Base-by-base conservation (phyloP, 176 grass and related monocot genomes). In the Aegilops speltoides region DNA sequence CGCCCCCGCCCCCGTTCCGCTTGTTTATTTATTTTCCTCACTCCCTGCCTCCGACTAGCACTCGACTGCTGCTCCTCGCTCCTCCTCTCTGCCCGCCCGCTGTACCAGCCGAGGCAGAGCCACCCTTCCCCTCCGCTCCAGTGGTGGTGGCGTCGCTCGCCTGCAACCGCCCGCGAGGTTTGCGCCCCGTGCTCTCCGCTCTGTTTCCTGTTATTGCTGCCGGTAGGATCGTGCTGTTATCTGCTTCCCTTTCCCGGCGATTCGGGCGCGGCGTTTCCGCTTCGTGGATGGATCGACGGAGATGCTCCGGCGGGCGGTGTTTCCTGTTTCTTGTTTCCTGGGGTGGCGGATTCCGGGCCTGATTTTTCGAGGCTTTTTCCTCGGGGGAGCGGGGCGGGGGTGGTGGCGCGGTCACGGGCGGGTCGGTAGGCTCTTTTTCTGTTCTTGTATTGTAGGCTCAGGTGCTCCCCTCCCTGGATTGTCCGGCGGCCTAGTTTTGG, bases 11-110 rank as follows among this genome's bases (percentile, higher is more conserved):
- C 23, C 64, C 17, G 20, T 5, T 5, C n/a, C 13, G 37, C 81
- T 77, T 87, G 34, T 91, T 81, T 85, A n/a, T 85, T 81, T 85
- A 64, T 85, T 91, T 91, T 43, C 31, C 79, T 83, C 33, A 22
- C 71, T 78, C 70, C 32, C 68, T 81, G 89, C 62, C 85, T 59
- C 73, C 26, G 26, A 79, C 70, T 69, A n/a, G 4, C 38, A 38
- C 74, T 71, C 40, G 29, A 23, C 81, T 81, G 32, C 68, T 79
- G 22, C 82, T 23, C 2, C 75, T 63, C 7, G 75, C 74, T 60
- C 32, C 41, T 16, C 7, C 67, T 57, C 74, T 40, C 43, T 25
- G 29, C 84, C 68, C 63, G 29, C 84, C 68, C 63, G 46, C 46
- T 50, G 46, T 79, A 6, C 78, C 83, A 28, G 40, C 88, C 73